phyloP scores from a whole-genome alignment of 495 filamentous ascomycete genomes.

The Glarea lozoyensis region DNA sequence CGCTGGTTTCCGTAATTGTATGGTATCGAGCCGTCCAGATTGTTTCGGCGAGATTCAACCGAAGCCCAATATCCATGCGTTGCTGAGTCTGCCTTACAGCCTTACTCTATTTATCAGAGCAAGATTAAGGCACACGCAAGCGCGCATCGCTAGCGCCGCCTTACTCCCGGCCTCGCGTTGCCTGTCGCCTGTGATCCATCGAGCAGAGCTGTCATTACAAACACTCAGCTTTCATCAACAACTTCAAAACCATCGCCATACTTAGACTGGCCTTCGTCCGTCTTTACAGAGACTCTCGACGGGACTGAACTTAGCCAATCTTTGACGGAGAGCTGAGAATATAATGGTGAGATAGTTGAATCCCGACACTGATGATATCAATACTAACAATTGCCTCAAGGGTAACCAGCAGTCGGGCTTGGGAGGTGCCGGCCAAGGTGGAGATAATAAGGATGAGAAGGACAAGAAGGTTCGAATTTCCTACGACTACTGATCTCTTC shows the following conservation, averaged over 20 bases:
- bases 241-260: no score
- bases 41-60: no score
- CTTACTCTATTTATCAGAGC: no score
- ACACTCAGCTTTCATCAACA: slow-evolving; percentile 11
- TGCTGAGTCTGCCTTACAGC: no score
- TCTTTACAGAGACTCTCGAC: no score
- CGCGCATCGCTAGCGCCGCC: no score
- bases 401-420: slow-evolving; percentile 85
- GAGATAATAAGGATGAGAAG: slow-evolving; percentile 77
- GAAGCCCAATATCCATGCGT: no score
- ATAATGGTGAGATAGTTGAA: slow-evolving; percentile 19
- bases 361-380: not conserved
- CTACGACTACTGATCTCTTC: not conserved
- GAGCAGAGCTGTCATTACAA: slow-evolving; percentile 1
- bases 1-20: no score
- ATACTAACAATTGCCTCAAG: slow-evolving; percentile 34
- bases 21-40: no score
- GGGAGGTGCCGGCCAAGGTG: slow-evolving; percentile 53
- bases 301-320: slow-evolving; percentile 2
- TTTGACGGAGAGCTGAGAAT: slow-evolving; percentile 3
- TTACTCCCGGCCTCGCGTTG: no score
- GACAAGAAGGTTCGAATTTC: slow-evolving; percentile 72
- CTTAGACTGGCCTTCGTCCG: no score
- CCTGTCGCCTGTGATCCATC: not conserved
- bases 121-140: no score